These are phyloP conservation scores for Petasospora rhodanensis DNA, from an alignment of 1,139 yeast species.

Conservation along the genomic window DNA sequence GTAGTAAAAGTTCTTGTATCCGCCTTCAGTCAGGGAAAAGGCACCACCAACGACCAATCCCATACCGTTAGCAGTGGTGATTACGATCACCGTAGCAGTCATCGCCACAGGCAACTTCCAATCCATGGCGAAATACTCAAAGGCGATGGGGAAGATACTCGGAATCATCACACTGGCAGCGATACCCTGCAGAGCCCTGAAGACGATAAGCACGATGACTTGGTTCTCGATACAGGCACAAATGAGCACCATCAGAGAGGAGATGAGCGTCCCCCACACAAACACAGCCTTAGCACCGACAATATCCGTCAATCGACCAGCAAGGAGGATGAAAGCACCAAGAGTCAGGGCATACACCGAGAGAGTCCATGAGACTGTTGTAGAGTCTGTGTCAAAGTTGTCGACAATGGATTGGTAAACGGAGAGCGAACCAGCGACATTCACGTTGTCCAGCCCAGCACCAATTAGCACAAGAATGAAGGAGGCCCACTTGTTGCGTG, in stretches of 20 bases:
- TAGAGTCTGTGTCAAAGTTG: slow-evolving; percentile 14
- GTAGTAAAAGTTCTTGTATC: slow-evolving; percentile 30
- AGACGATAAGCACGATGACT: slow-evolving; percentile 30
- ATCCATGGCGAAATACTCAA: slow-evolving; percentile 27
- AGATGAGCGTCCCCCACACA: slow-evolving; percentile 1
- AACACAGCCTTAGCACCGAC: slow-evolving; percentile 31
- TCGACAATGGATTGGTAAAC: slow-evolving; percentile 25
- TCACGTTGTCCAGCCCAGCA: slow-evolving; percentile 27
- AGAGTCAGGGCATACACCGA: slow-evolving; percentile 35
- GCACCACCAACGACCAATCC: slow-evolving; percentile 36
- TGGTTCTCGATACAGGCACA: slow-evolving; percentile 28
- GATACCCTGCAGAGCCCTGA: slow-evolving; percentile 36
- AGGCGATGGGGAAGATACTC: slow-evolving; percentile 27
- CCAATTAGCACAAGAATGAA: slow-evolving; percentile 18
- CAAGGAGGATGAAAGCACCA: slow-evolving; percentile 19
- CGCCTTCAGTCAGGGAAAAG: slow-evolving; percentile 27
- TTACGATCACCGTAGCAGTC: slow-evolving; percentile 18
- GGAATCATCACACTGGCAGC: slow-evolving; percentile 34
- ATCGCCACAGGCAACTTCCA: slow-evolving; percentile 24
- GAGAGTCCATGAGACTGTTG: slow-evolving; percentile 31
- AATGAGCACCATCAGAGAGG: slow-evolving; percentile 27
- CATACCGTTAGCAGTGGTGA: slow-evolving; percentile 27
- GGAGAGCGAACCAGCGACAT: slow-evolving; percentile 22
- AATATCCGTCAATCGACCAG: slow-evolving; percentile 34
- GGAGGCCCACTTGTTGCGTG: too few species aligned